Evolutionary conservation across 2,329 filamentous ascomycete genomes (phyloP).

Genomic region (Raffaelea deltoideospora): DNA sequence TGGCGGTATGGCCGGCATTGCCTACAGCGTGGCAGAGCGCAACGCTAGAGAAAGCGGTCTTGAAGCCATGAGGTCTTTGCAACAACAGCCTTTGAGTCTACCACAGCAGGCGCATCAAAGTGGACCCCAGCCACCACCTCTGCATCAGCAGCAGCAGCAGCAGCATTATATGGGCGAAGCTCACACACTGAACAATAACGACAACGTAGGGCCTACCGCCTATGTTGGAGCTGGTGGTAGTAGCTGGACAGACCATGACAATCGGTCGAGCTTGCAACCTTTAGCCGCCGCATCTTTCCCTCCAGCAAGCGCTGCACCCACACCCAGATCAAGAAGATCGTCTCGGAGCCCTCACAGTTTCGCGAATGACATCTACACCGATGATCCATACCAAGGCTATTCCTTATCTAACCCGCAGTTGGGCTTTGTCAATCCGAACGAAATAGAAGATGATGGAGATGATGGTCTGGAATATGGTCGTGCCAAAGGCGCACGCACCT

Average conservation of each 20-base stretch:
- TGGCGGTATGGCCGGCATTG: constrained; percentile 54
- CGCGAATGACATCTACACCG: constrained; percentile 32
- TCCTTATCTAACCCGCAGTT: constrained; percentile 33
- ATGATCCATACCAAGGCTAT: constrained; percentile 53
- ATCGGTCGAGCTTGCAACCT: constrained; percentile 26
- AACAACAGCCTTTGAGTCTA: no score
- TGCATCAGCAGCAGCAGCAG: constrained; percentile 9
- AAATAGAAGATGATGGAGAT: constrained; percentile 77
- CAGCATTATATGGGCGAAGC: constrained; percentile 6
- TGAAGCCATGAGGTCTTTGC: constrained; percentile 37
- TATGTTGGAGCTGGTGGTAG: constrained; percentile 4
- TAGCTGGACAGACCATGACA: constrained; percentile 20
- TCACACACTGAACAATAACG: constrained; percentile 1
- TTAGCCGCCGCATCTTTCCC: constrained; percentile 19
- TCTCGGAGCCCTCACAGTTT: constrained; percentile 34
- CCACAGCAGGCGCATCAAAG: no score
- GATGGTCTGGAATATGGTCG: constrained; percentile 53
- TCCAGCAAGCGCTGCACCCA: constrained; percentile 21
- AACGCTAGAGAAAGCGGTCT: constrained; percentile 50
- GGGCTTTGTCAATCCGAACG: constrained; percentile 57
- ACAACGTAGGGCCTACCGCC: constrained; percentile 8
- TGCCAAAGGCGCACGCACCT: constrained; percentile 30
- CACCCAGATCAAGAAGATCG: constrained; percentile 19
- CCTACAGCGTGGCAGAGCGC: constrained; percentile 48
- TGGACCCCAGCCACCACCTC: no score